Conservation (phyloP, 352 stramenopile species). For the Lagenidium giganteum region DNA sequence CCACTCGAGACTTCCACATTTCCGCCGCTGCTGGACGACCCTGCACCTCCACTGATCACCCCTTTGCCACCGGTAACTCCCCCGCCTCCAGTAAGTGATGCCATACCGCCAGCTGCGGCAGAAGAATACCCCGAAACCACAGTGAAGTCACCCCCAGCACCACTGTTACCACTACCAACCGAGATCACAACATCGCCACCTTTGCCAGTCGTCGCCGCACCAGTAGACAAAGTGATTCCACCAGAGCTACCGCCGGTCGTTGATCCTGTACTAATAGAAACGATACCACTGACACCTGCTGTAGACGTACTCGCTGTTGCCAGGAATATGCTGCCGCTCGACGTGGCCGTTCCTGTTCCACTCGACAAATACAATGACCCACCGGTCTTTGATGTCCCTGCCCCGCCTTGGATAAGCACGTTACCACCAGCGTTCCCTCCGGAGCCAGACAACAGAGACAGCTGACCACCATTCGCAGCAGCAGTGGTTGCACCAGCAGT, state of each 20-base stretch:
- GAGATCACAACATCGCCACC: slow-evolving; percentile 33
- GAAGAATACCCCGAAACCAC: slow-evolving; percentile 32
- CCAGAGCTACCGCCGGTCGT: slow-evolving; percentile 3
- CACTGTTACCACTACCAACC: slow-evolving; percentile 29
- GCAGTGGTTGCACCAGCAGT: slow-evolving; percentile 1
- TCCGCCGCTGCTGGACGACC: slow-evolving; percentile 31
- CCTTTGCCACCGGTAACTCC: slow-evolving; percentile 17
- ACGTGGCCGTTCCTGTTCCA: background rate
- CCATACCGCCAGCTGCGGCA: slow-evolving; percentile 26
- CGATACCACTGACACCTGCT: background rate
- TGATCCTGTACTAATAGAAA: slow-evolving; percentile 1
- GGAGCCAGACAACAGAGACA: slow-evolving; percentile 5
- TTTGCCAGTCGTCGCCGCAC: slow-evolving; percentile 5
- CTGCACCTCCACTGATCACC: slow-evolving; percentile 26
- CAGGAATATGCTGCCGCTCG: background rate
- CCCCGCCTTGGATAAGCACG: slow-evolving; percentile 1
- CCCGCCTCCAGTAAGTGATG: slow-evolving; percentile 34
- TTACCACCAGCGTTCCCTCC: background rate
- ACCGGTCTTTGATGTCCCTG: slow-evolving; percentile 4
- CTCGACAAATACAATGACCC: background rate
- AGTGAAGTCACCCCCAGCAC: slow-evolving; percentile 30
- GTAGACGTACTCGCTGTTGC: background rate
- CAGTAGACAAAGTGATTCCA: slow-evolving; percentile 7
- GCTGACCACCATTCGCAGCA: slow-evolving; percentile 4
- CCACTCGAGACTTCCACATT: slow-evolving; percentile 38